Percentiles rank a stretch among this genome's conserved stretches.
phyloP scores from a whole-genome alignment of 2,329 filamentous ascomycete species.

The Scedosporium apiospermum region DNA sequence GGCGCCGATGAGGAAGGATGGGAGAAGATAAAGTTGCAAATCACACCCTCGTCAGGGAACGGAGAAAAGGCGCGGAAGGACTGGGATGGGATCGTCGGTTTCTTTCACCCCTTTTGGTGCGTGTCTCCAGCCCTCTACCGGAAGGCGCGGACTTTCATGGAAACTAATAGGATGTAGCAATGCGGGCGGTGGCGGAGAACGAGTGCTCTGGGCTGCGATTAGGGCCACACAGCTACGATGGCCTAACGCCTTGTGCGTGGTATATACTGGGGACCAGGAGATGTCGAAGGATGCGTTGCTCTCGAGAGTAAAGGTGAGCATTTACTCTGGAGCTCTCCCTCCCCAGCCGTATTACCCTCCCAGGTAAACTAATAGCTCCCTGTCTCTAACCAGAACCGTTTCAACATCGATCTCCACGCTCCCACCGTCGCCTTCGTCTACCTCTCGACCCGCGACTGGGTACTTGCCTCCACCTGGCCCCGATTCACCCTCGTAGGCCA shows the following conservation, averaged over 20 bases:
- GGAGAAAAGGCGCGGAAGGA: slow-evolving; percentile 31
- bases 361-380: background rate
- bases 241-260: slow-evolving; percentile 79
- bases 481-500: slow-evolving; percentile 92
- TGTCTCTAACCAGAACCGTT: slow-evolving; percentile 52
- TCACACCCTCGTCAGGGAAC: slow-evolving; percentile 33
- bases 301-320: slow-evolving; percentile 57
- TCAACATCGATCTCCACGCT: slow-evolving; percentile 83
- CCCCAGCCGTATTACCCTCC: background rate
- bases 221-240: slow-evolving; percentile 81
- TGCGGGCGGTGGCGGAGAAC: slow-evolving; percentile 88
- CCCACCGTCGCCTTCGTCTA: slow-evolving; percentile 84
- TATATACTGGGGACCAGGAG: slow-evolving; percentile 94
- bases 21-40: slow-evolving; percentile 47
- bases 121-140: slow-evolving; percentile 13
- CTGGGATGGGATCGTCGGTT: slow-evolving; percentile 82
- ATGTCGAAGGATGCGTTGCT: slow-evolving; percentile 74
- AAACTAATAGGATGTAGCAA: slow-evolving; percentile 47
- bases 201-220: slow-evolving; percentile 93
- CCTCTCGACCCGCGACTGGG: slow-evolving; percentile 76
- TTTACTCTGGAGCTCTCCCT: slow-evolving; percentile 3
- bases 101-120: slow-evolving; percentile 97
- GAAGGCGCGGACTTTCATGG: background rate
- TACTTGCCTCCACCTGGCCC: slow-evolving; percentile 80
- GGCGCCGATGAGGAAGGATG: slow-evolving; percentile 50